Percentiles rank a stretch among this genome's conserved stretches.
Conservation (phyloP, 129 eudicot species). For the Centaurea solstitialis region DNA sequence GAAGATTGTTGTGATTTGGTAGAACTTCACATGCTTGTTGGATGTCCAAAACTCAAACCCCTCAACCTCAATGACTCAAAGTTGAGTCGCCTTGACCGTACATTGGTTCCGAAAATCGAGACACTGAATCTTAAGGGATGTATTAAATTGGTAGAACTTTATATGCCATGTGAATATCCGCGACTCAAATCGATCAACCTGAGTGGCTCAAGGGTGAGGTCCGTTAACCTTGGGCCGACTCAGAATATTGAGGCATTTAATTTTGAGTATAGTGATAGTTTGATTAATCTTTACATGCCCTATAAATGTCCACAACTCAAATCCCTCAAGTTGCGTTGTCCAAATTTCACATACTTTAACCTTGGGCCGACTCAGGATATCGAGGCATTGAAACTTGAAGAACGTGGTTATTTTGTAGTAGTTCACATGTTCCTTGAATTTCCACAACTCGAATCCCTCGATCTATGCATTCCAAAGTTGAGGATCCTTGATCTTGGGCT, state of each 20-base stretch:
- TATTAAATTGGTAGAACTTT: background rate
- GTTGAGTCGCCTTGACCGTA: background rate
- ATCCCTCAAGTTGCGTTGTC: background rate
- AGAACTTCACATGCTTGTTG: background rate
- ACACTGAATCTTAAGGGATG: background rate
- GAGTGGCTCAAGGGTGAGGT: background rate
- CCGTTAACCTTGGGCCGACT: background rate
- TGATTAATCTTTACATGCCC: background rate
- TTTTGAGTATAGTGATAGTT: background rate
- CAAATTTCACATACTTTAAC: background rate
- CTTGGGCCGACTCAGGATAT: background rate
- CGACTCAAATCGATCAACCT: background rate
- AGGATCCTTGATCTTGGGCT: background rate
- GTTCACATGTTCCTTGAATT: background rate
- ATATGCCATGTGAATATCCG: background rate
- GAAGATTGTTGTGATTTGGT: background rate
- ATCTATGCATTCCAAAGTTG: background rate
- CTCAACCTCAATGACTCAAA: conserved; percentile 4
- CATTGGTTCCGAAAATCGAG: background rate
- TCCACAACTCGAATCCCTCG: background rate
- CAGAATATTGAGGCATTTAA: background rate
- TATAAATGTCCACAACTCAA: background rate
- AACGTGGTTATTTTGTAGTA: background rate
- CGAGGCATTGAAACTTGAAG: background rate
- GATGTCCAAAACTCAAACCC: background rate